Evolutionary conservation across 768 basidiomycete species (phyloP).

Genomic region (Termitomyces sp.): DNA sequence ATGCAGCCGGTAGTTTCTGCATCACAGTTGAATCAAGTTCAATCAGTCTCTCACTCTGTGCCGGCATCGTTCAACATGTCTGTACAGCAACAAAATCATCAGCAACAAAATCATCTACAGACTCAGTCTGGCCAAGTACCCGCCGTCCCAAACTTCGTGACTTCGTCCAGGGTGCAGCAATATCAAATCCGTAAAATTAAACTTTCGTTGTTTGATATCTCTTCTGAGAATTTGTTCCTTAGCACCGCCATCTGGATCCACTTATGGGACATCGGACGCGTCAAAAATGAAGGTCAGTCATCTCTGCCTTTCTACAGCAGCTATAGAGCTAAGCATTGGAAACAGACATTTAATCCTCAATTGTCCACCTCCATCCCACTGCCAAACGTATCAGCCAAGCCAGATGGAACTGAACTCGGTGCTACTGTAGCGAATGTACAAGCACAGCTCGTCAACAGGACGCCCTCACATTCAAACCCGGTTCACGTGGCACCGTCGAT

Average conservation of each 20-base stretch:
- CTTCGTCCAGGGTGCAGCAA: not conserved
- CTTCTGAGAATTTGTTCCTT: not conserved
- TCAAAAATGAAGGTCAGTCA: not conserved
- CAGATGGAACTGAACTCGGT: not conserved
- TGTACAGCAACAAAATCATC: not conserved
- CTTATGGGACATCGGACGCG: not conserved
- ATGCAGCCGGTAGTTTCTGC: constrained; percentile 9
- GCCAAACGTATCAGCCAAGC: not conserved
- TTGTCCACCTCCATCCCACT: not conserved
- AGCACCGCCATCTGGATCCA: constrained; percentile 3
- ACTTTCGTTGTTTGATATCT: not conserved
- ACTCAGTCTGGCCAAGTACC: not conserved
- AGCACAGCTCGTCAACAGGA: not conserved
- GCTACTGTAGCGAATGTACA: not conserved
- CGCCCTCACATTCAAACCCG: not conserved
- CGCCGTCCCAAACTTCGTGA: constrained; percentile 6
- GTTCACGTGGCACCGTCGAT: not conserved
- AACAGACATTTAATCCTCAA: not conserved
- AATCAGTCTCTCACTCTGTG: not conserved
- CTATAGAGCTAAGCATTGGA: not conserved
- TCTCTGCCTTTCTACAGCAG: not conserved
- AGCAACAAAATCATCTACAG: not conserved
- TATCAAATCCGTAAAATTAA: not conserved
- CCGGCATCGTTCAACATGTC: not conserved
- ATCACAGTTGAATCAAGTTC: not conserved